Evolutionary conservation across 2,329 filamentous ascomycete species (phyloP), one percentile per base, ranked within the genome.

Genomic region (Sporothrix brasiliensis): DNA sequence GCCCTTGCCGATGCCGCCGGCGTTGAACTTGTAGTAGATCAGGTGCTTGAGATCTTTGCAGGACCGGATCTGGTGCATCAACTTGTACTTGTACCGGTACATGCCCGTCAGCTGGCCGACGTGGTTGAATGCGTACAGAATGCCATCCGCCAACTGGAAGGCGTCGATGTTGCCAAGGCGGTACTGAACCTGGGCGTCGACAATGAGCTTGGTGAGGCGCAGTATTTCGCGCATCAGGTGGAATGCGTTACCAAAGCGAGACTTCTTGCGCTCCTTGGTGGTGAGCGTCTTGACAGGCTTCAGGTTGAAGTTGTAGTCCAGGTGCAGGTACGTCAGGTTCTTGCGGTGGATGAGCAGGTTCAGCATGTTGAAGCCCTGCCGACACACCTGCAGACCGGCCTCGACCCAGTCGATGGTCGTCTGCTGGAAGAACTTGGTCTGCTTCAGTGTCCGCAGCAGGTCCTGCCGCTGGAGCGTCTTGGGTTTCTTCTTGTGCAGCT

Each of bases 1-100:
- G 53, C 95, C 95, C 79, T 99, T 99, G 10, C 95, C 95, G 24
- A 99, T 96, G 13, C 94, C 92, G 0, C 94, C 95, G 71, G 93
- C 94, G 80, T 99, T 99, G 83, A 99, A 99, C 66, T 94, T 92
- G 80, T 98, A 98, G 83, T 99, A 99, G 75, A 99, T 98, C 73
- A 99, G 83, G 87, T 99, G 95, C 87, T 99, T 99, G 78, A 99
- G 80, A 81, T 99, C 95, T 81, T 99, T 99, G 85, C 95, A 99
- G 0, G 95, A 97, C 76, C 95, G 92, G 76, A 99, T 99, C 81
- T 99, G 95, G 79, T 99, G 95, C 95, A 99, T 99, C 70, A 99
- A 86, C 85, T 99, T 99, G 85, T 99, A 99, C 85, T 99, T 99
- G 87, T 99, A 99, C 72, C 95, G 91, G 82, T 99, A 99, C 95